phyloP scores from a whole-genome alignment of 148 eudicot genomes.

The Nepenthes gracilis region DNA sequence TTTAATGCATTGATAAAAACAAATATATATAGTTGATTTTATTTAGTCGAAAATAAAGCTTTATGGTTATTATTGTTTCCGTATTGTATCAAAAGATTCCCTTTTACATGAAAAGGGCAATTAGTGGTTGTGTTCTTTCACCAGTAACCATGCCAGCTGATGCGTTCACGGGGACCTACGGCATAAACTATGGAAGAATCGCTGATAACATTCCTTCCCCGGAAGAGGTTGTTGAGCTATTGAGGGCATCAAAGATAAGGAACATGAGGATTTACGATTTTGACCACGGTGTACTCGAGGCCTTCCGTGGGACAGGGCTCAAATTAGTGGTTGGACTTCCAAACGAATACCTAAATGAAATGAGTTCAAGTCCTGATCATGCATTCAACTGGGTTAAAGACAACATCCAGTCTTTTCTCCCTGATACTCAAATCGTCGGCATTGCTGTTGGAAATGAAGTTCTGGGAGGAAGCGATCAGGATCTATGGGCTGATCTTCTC shows the following conservation, averaged over 20 bases:
- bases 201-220: constrained; percentile 69
- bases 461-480: constrained; percentile 35
- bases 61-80: not conserved
- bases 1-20: no score
- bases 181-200: constrained; percentile 66
- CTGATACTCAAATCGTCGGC: constrained; percentile 49
- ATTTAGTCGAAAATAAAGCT: no score
- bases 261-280: constrained; percentile 58
- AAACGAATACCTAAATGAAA: constrained; percentile 33
- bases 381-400: constrained; percentile 60
- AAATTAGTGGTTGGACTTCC: constrained; percentile 68
- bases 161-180: constrained; percentile 51
- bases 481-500: constrained; percentile 30
- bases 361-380: constrained; percentile 46
- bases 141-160: constrained; percentile 14
- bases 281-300: constrained; percentile 53
- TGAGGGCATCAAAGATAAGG: constrained; percentile 45
- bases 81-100: not conserved
- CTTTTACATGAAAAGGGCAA: not conserved
- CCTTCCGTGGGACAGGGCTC: constrained; percentile 59
- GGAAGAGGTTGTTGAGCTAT: constrained; percentile 42
- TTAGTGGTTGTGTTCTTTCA: constrained; percentile 1
- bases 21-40: no score
- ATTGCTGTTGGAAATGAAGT: constrained; percentile 75
- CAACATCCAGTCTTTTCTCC: constrained; percentile 42